Conservation (phyloP, 2,329 filamentous ascomycete species). For the Pseudohalonectria lignicola region DNA sequence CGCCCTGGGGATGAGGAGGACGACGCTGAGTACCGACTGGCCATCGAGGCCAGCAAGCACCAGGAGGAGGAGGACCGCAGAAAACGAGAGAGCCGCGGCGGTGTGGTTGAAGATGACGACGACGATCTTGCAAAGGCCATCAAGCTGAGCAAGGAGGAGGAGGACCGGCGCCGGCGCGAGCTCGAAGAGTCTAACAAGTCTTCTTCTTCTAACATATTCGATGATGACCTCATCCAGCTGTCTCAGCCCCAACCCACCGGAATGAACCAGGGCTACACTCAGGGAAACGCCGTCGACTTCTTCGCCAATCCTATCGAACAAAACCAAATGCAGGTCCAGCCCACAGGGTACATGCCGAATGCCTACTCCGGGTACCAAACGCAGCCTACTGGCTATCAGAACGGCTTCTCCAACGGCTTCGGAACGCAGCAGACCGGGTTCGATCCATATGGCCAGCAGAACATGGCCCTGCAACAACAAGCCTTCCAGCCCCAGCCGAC, state of each 20-base stretch:
- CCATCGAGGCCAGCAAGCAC: conserved; percentile 87
- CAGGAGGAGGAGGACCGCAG: conserved; percentile 84
- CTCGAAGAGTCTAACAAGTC: conserved; percentile 72
- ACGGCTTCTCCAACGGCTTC: conserved; percentile 61
- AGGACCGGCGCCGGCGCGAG: conserved; percentile 78
- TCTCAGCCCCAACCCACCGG: conserved; percentile 69
- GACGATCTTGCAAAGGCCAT: conserved; percentile 93
- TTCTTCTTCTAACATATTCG: conserved; percentile 80
- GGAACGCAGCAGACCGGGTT: conserved; percentile 55
- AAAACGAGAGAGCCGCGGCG: conserved; percentile 56
- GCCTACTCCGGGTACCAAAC: conserved; percentile 42
- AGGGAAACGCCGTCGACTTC: conserved; percentile 93
- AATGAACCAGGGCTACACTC: conserved; percentile 95
- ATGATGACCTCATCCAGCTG: conserved; percentile 56
- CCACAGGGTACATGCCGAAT: conserved; percentile 58
- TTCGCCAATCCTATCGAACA: conserved; percentile 89
- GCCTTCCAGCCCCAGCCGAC: conserved; percentile 31
- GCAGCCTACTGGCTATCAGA: conserved; percentile 40
- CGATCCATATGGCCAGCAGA: conserved; percentile 56
- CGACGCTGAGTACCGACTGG: conserved; percentile 81
- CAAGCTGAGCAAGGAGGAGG: conserved; percentile 87
- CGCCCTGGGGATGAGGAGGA: conserved; percentile 68
- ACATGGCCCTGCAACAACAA: conserved; percentile 37
- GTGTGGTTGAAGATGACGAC: conserved; percentile 48
- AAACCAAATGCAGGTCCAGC: conserved; percentile 64